These are phyloP conservation scores for Mikania micrantha DNA, from an alignment of 129 eudicot species.

Conservation along the genomic window DNA sequence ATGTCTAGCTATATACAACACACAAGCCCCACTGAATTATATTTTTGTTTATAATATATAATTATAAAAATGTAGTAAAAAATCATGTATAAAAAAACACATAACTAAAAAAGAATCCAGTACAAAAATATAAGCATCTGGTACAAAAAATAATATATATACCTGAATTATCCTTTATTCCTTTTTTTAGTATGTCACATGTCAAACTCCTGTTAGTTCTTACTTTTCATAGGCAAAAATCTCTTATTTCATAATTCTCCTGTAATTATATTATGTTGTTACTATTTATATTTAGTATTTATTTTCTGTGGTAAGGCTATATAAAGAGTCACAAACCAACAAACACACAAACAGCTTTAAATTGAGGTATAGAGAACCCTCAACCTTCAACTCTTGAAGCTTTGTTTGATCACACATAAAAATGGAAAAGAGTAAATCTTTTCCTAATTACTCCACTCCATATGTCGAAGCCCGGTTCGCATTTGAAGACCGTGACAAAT, in stretches of 20 bases:
- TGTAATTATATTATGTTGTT: not conserved
- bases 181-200: too few relatives aligned
- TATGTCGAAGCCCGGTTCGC: slow-evolving; percentile 55
- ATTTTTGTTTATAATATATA: too few relatives aligned
- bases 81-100: too few relatives aligned
- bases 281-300: not conserved
- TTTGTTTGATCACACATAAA: not conserved
- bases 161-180: too few relatives aligned
- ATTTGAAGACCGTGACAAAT: slow-evolving; percentile 68
- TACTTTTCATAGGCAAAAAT: too few relatives aligned
- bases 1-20: too few relatives aligned
- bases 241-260: not conserved
- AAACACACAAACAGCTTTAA: slow-evolving; percentile 9
- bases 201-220: too few relatives aligned
- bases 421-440: slow-evolving; percentile 75
- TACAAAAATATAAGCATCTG: too few relatives aligned
- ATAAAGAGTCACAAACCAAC: slow-evolving; percentile 3
- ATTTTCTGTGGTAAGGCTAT: slow-evolving; percentile 2
- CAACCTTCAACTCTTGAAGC: not conserved
- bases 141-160: too few relatives aligned
- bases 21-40: too few relatives aligned
- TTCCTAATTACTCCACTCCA: slow-evolving; percentile 60
- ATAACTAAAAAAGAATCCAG: too few relatives aligned
- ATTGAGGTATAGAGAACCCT: not conserved
- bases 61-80: too few relatives aligned